These are phyloP conservation scores for Talaromyces sp. DNA, from an alignment of 2,329 filamentous ascomycete species.

Conservation along the genomic window DNA sequence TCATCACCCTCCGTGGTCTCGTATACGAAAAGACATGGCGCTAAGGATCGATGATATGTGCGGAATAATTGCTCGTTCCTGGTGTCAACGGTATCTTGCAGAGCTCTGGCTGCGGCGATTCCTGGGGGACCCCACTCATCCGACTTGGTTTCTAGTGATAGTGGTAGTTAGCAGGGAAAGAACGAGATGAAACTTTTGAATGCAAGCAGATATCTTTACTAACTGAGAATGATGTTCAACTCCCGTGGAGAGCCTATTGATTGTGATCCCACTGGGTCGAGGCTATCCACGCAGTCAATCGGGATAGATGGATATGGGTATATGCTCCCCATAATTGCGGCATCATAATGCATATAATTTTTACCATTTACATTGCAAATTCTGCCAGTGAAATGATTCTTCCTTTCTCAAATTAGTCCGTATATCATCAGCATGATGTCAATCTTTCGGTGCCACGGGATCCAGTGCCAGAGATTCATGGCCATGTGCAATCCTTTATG, in stretches of 20 bases:
- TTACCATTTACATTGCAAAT: background rate
- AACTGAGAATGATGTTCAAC: constrained; percentile 12
- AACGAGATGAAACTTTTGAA: no score
- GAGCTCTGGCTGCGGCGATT: constrained; percentile 9
- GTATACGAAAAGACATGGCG: constrained; percentile 15
- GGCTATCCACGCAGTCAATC: constrained; percentile 13
- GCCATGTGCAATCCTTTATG: no score
- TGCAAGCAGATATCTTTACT: no score
- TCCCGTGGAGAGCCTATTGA: constrained; percentile 8
- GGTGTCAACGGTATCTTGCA: constrained; percentile 5
- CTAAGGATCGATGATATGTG: constrained; percentile 15
- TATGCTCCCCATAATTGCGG: constrained; percentile 6
- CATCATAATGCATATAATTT: background rate
- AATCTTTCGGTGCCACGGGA: background rate
- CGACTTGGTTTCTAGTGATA: constrained; percentile 12
- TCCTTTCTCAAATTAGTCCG: background rate
- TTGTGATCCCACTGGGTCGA: constrained; percentile 1
- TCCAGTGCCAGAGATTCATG: background rate
- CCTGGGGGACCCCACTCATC: constrained; percentile 13
- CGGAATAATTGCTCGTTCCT: constrained; percentile 10
- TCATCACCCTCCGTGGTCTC: constrained; percentile 9
- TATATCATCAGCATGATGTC: background rate
- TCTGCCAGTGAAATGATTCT: background rate
- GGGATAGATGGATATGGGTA: constrained; percentile 19
- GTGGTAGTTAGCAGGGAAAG: no score